Evolutionary conservation across 495 filamentous ascomycete species (phyloP).

Genomic region (Tuber aestivum): DNA sequence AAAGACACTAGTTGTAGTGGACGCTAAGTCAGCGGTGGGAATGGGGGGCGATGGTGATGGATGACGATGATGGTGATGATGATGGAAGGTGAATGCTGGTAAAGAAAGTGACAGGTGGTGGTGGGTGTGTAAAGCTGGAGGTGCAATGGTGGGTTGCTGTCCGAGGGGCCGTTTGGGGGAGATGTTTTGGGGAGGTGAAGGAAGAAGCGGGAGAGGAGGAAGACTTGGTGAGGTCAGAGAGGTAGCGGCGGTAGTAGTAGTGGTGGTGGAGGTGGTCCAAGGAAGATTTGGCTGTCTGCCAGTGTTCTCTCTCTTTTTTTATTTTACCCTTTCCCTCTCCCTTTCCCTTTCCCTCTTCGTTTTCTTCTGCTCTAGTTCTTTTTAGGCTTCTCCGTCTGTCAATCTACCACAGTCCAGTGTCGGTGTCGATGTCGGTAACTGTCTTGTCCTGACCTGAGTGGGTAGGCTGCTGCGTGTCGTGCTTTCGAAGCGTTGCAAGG

Average conservation of each 20-base stretch:
- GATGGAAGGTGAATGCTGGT: constrained; percentile 1
- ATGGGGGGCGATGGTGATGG: constrained; percentile 13
- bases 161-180: constrained; percentile 17
- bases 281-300: not conserved
- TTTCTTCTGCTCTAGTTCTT: not conserved
- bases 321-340: not conserved
- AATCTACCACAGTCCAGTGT: constrained; percentile 7
- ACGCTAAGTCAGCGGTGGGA: constrained; percentile 8
- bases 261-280: not conserved
- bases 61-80: constrained; percentile 7
- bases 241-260: not conserved
- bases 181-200: constrained; percentile 20
- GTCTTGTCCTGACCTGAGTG: constrained; percentile 13
- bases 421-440: constrained; percentile 24
- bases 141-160: constrained; percentile 19
- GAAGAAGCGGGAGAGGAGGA: constrained; percentile 12
- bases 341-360: not conserved
- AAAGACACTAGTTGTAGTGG: constrained; percentile 9
- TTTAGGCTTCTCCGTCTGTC: not conserved
- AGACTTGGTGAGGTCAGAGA: constrained; percentile 11
- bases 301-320: not conserved
- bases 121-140: constrained; percentile 6
- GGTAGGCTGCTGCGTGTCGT: not conserved
- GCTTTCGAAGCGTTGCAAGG: constrained; percentile 15
- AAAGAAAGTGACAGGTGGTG: constrained; percentile 5